Base-by-base conservation (phyloP, 768 basidiomycete species). In the Filobasidium floriforme region DNA sequence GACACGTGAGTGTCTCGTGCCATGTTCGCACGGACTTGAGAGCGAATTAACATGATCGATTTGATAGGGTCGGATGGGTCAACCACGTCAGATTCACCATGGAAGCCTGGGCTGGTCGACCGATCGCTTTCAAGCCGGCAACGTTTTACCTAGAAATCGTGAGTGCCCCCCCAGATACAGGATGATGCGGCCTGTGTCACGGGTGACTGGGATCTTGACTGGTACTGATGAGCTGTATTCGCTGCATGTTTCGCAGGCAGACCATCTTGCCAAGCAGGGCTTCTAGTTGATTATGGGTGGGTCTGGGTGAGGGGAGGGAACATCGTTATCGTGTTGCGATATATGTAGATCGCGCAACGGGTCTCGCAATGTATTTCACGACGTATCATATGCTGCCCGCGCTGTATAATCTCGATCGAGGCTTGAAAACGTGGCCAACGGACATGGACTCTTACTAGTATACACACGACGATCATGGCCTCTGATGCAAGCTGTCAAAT, bases 71-170 rank as follows among this genome's bases (percentile, higher is more conserved):
- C 12, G 92, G 93, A 7, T 97, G 93, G 94, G 87, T 91, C 60
- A 93, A 92, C 77, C 83, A 86, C 7, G 88, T 90, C 0, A 82
- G 89, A 37, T 94, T 90, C 79, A 90, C 90, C 73, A 89, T 90
- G 84, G 88, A 90, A 0, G 87, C 88, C 73, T 88, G 92, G 78
- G 86, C 85, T 71, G 96, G 93, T 12, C 87, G 86, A 64, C 88
- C 90, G 68, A 91, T 98, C 74, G 85, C 88, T 66, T 98, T 96
- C 81, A 87, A 88, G 65, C 91, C 92, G 1, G 89, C 88, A 24
- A 90, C 88, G 10, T 97, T 97, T 77, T 97, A 94, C 74, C 84
- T 90, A 7, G 87, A 88, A 46, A 84, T 92, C 43, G 76, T 77
- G 59, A 74, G 76, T 72, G 52, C 7, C 24, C 12, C 19, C 24